Conservation (phyloP, 768 basidiomycete species). For the Dioszegia aurantiaca region DNA sequence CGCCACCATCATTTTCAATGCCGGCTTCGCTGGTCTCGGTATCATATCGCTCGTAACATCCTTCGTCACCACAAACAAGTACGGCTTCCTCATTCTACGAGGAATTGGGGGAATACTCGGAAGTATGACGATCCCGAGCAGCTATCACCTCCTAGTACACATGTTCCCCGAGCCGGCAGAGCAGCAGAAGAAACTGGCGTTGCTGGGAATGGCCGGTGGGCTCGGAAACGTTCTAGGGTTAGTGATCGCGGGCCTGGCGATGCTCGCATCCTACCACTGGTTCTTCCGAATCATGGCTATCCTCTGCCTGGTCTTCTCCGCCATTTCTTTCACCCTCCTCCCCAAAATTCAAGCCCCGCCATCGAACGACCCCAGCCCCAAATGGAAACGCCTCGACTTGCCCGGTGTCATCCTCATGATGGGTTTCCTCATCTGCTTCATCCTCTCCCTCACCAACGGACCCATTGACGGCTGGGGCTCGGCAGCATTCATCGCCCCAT, state of each 20-base stretch:
- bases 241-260: constrained; percentile 36
- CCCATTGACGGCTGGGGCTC: constrained; percentile 59
- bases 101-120: constrained; percentile 55
- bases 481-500: constrained; percentile 56
- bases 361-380: constrained; percentile 18
- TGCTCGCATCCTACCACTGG: constrained; percentile 55
- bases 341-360: constrained; percentile 36
- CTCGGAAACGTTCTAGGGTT: constrained; percentile 56
- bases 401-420: constrained; percentile 45
- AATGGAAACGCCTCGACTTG: constrained; percentile 48
- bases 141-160: constrained; percentile 56
- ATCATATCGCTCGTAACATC: constrained; percentile 57
- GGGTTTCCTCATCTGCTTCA: constrained; percentile 46
- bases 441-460: constrained; percentile 53
- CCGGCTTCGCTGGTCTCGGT: constrained; percentile 55
- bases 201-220: constrained; percentile 57
- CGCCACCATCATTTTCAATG: constrained; percentile 54
- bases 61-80: constrained; percentile 55
- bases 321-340: constrained; percentile 45
- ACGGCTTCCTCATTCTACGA: constrained; percentile 58
- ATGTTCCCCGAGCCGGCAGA: constrained; percentile 57
- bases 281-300: constrained; percentile 59
- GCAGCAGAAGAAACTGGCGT: constrained; percentile 58
- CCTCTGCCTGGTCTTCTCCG: constrained; percentile 54
- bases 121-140: constrained; percentile 28